Conservation (phyloP, 2,329 filamentous ascomycete genomes). For the Ophiostoma sp. region DNA sequence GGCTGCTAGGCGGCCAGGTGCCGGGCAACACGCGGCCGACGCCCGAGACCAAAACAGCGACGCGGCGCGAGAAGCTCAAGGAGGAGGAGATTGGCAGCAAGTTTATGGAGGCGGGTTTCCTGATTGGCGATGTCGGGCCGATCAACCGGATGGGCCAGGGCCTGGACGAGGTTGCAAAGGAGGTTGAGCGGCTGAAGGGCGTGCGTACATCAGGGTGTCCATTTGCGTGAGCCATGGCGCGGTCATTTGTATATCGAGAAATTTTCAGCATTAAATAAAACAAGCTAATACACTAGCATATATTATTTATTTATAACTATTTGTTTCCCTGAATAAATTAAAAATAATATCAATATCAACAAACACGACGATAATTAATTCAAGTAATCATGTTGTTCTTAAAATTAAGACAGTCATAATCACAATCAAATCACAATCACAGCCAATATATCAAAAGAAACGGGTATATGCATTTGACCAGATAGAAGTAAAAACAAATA, state of each 20-base stretch:
- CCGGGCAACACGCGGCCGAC: constrained; percentile 31
- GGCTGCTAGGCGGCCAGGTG: constrained; percentile 42
- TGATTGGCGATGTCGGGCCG: constrained; percentile 59
- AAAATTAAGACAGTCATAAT: too few relatives aligned
- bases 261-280: too few relatives aligned
- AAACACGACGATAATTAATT: too few relatives aligned
- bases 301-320: neutral
- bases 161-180: constrained; percentile 42
- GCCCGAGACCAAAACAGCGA: constrained; percentile 26
- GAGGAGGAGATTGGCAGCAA: constrained; percentile 41
- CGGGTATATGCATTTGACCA: constrained; percentile 16
- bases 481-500: neutral
- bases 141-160: constrained; percentile 49
- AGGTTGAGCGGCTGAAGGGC: constrained; percentile 36
- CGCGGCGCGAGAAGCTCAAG: constrained; percentile 33
- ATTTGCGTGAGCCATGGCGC: constrained; percentile 32
- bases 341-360: too few relatives aligned
- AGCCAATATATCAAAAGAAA: constrained; percentile 6
- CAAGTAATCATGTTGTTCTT: too few relatives aligned
- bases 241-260: too few relatives aligned
- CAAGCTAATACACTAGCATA: too few relatives aligned
- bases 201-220: constrained; percentile 45
- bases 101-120: constrained; percentile 47
- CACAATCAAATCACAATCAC: neutral
- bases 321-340: neutral